Conservation (phyloP, 2,329 filamentous ascomycete genomes). For the Penicillium sp. region DNA sequence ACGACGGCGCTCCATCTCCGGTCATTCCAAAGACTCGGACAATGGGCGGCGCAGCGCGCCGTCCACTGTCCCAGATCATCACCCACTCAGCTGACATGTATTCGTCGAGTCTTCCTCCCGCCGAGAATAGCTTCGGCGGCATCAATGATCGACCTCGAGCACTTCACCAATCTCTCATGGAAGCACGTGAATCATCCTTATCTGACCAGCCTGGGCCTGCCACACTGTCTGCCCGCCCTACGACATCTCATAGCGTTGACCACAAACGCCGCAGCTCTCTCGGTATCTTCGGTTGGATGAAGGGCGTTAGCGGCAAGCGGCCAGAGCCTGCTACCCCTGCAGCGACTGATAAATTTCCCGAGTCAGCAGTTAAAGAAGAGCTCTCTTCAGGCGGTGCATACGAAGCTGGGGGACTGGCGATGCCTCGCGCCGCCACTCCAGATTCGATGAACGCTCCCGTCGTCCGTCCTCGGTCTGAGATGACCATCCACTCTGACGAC, state of each 20-base stretch:
- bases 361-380: conserved; percentile 12
- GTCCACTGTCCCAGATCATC: conserved; percentile 16
- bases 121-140: conserved; percentile 11
- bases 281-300: conserved; percentile 43
- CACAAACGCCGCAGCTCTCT: conserved; percentile 40
- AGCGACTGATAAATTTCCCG: conserved; percentile 7
- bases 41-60: conserved; percentile 11
- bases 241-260: conserved; percentile 31
- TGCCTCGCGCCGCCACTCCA: conserved; percentile 11
- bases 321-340: conserved; percentile 13
- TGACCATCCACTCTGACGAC: conserved; percentile 14
- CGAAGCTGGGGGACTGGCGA: conserved; percentile 12
- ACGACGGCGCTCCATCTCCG: conserved; percentile 35
- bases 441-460: conserved; percentile 15
- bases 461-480: conserved; percentile 13
- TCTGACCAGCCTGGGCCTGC: conserved; percentile 14
- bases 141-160: conserved; percentile 6
- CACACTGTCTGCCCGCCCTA: conserved; percentile 20
- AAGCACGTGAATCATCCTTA: conserved; percentile 23
- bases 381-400: conserved; percentile 17
- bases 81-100: conserved; percentile 16
- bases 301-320: conserved; percentile 29
- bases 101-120: conserved; percentile 15
- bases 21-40: conserved; percentile 33
- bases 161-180: conserved; percentile 31